Base-by-base conservation (phyloP, 352 stramenopile species). In the Phytophthora sansomeana region DNA sequence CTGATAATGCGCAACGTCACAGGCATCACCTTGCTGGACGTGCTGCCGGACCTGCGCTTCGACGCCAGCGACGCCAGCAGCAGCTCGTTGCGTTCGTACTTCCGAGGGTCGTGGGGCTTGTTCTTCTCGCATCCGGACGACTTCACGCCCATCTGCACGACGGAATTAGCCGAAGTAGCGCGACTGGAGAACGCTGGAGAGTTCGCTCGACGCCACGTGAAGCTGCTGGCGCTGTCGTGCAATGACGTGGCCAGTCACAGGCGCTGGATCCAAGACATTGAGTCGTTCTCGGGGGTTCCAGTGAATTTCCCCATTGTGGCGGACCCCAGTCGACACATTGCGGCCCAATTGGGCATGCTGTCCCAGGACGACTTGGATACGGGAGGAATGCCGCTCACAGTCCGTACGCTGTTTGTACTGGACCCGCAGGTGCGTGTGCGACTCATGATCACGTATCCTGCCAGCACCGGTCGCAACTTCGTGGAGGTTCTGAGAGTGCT, bases 111-210 rank as follows among this genome's bases (percentile, higher is more conserved):
- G 5, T 93, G 83, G 87, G 82, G 75, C 1, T 46, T 91, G 56
- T 63, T 97, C 14, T 96, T 96, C 68, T 93, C 74, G 54, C 92
- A 97, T 60, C 93, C 92, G 17, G 87, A 90, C 51, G 92, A 98
- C 72, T 98, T 97, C 72, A 97, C 92, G 33, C 93, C 93, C 14
- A 94, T 98, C 51, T 98, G 92, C 74, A 98, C 92, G 13, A 98
- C 92, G 3, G 93, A 98, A 66, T 81, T 98, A 54, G 92, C 92
- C 43, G 85, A 92, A 39, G 78, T 96, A 17, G 86, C 90, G 35
- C 85, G 89, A n/a, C 77, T 97, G 24, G 79, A 91, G 54, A 89
- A 94, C 44, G 64, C 71, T 28, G 74, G 72, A 30, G 90, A 97
- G 55, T 96, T 98, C 51, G 61, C 75, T 21, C 73, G 76, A 58